Base-by-base conservation (phyloP, 768 basidiomycete species). In the Suillus luteus region DNA sequence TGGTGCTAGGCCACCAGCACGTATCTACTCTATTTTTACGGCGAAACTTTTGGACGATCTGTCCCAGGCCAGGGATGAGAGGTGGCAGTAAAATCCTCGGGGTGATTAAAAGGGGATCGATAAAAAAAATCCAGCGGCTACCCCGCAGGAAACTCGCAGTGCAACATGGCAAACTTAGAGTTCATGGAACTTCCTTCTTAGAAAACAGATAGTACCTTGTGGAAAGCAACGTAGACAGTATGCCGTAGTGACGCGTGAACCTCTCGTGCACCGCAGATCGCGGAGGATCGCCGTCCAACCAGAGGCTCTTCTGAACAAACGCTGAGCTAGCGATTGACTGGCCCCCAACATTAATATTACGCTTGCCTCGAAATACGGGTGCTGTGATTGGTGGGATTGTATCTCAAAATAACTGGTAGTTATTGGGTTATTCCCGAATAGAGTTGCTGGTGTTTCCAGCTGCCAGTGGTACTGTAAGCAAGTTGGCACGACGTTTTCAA, bases 41-140 rank as follows among this genome's bases (percentile, higher is more conserved):
- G 52, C 19, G 31, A 54, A 17, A 5, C 17, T 19, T 54, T 33
- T 54, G 17, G 15, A 33, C 31, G 19, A 33, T 54, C 5, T 33
- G 31, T 33, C 52, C 15, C 52, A 33, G 19, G 52, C 15, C 52
- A 33, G 19, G 52, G 31, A n/a, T 31, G 9, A 54, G 52, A 51
- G 1, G 31, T 14, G 15, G 17, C 49, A 51, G 31, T 54, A 55
- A 49, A 55, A 55, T 22, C 54, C 54, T 55, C 54, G 54, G 54
- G n/a, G 12, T 14, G 12, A 31, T 51, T 8, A 10, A 35, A n/a
- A 4, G 33, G 17, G 33, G 31, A 4, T 11, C 11, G 31, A 35
- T 14, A 55, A 35, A 35, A 35, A 19, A 37, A 35, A 35, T 19
- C 17, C 54, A 37, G n/a, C 12, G 10, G 54, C n/a, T 37, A 55